Conservation (phyloP, 2,329 filamentous ascomycete species). For the Xylariomycetidae sp. region DNA sequence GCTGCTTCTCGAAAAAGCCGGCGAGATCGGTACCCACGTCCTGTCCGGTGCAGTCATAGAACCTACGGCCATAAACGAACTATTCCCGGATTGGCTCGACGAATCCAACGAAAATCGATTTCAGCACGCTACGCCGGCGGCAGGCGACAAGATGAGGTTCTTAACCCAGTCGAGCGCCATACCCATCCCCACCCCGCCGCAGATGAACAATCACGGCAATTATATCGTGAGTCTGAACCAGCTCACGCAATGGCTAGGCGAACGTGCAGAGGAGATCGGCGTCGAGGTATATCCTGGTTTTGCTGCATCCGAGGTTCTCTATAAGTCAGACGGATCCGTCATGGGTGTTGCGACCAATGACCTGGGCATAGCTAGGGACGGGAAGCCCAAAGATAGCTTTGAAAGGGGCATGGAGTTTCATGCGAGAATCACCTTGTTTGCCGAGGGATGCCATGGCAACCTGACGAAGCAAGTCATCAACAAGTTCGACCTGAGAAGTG, state of each 20-base stretch:
- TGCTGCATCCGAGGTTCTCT: constrained; percentile 88
- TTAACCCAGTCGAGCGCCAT: constrained; percentile 76
- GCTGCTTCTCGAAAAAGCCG: constrained; percentile 87
- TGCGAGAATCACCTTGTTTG: constrained; percentile 84
- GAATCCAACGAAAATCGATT: constrained; percentile 87
- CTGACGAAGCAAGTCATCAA: constrained; percentile 92
- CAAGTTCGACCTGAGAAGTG: constrained; percentile 83
- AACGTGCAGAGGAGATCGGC: constrained; percentile 91
- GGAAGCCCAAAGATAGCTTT: constrained; percentile 83
- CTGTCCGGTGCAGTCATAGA: constrained; percentile 94
- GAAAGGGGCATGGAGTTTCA: constrained; percentile 99
- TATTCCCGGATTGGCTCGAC: constrained; percentile 89
- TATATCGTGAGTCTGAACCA: constrained; percentile 96
- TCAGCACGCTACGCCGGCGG: constrained; percentile 79
- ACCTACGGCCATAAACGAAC: constrained; percentile 79
- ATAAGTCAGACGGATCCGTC: constrained; percentile 80
- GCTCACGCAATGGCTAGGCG: constrained; percentile 91
- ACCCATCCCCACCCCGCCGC: constrained; percentile 81
- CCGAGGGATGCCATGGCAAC: constrained; percentile 92
- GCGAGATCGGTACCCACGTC: constrained; percentile 91
- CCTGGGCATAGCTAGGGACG: constrained; percentile 74
- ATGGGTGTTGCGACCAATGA: constrained; percentile 96
- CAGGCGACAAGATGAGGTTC: constrained; percentile 85
- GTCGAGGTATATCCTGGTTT: constrained; percentile 97
- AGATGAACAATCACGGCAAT: constrained; percentile 98